Evolutionary conservation across 306 rosid species (phyloP).

Genomic region (Dryas drummondii): DNA sequence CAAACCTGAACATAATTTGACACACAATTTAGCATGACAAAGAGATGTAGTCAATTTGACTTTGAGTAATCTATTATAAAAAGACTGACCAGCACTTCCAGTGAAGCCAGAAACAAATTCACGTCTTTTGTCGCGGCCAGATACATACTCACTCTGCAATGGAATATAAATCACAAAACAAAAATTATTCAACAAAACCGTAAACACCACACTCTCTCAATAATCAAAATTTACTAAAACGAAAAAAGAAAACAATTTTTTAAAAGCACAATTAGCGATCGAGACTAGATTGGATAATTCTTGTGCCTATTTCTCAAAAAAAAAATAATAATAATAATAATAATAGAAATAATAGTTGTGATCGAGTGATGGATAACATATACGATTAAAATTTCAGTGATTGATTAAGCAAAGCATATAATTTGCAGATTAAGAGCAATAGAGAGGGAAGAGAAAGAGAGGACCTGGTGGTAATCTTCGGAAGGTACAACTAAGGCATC

Average conservation of each 20-base stretch:
- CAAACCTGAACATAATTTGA: constrained; percentile 57
- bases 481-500: constrained; percentile 89
- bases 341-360: not conserved
- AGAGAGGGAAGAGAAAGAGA: not conserved
- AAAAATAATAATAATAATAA: not conserved
- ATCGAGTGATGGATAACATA: not conserved
- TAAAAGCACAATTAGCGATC: not conserved
- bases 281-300: not conserved
- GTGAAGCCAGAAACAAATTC: constrained; percentile 87
- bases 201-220: not conserved
- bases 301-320: not conserved
- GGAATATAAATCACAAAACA: not conserved
- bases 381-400: not conserved
- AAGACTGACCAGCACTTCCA: constrained; percentile 88
- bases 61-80: not conserved
- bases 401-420: too few relatives aligned
- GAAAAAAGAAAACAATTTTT: not conserved
- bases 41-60: not conserved
- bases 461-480: constrained; percentile 95
- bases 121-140: constrained; percentile 85
- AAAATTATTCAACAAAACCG: not conserved
- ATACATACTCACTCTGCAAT: constrained; percentile 96
- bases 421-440: not conserved
- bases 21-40: not conserved
- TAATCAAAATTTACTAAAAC: not conserved